A percentile compares a stretch with the other conserved stretches of the same genome.
These are phyloP conservation scores for Dothideomycetidae sp. DNA, from an alignment of 2,329 filamentous ascomycete species.

Conservation along the genomic window DNA sequence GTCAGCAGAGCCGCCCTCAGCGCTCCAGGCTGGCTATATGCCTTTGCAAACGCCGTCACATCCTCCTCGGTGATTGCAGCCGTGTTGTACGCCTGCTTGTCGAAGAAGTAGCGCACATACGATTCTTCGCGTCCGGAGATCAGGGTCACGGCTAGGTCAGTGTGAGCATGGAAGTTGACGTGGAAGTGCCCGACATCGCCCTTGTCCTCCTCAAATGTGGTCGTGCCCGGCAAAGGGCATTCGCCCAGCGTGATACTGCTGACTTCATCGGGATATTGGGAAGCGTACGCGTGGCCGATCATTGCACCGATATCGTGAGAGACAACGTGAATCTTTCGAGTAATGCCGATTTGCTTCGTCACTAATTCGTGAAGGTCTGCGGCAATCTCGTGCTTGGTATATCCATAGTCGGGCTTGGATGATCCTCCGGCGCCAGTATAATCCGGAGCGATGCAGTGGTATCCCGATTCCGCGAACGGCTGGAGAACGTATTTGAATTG, in stretches of 20 bases:
- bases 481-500: slow-evolving; percentile 23
- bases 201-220: slow-evolving; percentile 19
- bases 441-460: slow-evolving; percentile 29
- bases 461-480: slow-evolving; percentile 22
- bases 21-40: slow-evolving; percentile 23
- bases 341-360: slow-evolving; percentile 20
- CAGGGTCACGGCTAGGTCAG: slow-evolving; percentile 26
- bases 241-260: slow-evolving; percentile 30
- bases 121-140: slow-evolving; percentile 25
- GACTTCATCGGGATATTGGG: slow-evolving; percentile 22
- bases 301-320: slow-evolving; percentile 37
- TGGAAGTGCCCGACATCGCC: slow-evolving; percentile 21
- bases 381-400: slow-evolving; percentile 29
- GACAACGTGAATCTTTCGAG: slow-evolving; percentile 28
- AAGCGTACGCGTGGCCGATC: slow-evolving; percentile 30
- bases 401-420: slow-evolving; percentile 24
- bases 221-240: slow-evolving; percentile 27
- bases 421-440: slow-evolving; percentile 27
- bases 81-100: slow-evolving; percentile 24
- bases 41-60: slow-evolving; percentile 26
- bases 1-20: slow-evolving; percentile 21
- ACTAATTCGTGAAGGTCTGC: slow-evolving; percentile 25
- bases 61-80: slow-evolving; percentile 23
- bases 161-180: slow-evolving; percentile 28
- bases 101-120: slow-evolving; percentile 30